These are phyloP conservation scores for Sarocladium strictum DNA, from an alignment of 2,329 filamentous ascomycete genomes.

Conservation along the genomic window DNA sequence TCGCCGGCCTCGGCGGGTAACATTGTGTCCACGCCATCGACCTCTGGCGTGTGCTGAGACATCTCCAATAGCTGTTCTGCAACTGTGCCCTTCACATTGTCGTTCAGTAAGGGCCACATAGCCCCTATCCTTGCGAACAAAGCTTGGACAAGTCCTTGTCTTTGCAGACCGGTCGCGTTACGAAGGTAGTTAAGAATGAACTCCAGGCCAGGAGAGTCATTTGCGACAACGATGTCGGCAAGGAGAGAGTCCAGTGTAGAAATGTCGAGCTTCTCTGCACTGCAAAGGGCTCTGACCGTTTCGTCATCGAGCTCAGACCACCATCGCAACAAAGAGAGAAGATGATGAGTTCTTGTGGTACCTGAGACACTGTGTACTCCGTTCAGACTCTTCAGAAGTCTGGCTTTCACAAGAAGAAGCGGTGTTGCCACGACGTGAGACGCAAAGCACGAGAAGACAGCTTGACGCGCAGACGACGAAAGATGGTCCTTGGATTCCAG, in stretches of 20 bases:
- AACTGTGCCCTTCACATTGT: constrained; percentile 51
- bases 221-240: constrained; percentile 48
- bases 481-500: constrained; percentile 49
- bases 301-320: constrained; percentile 56
- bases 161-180: constrained; percentile 30
- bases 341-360: constrained; percentile 62
- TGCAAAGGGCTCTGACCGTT: constrained; percentile 40
- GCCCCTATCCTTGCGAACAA: constrained; percentile 64
- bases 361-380: constrained; percentile 65
- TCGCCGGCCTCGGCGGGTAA: constrained; percentile 60
- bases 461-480: constrained; percentile 55
- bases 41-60: constrained; percentile 38
- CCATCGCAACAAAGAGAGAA: constrained; percentile 68
- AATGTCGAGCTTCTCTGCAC: constrained; percentile 36
- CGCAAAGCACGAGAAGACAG: constrained; percentile 65
- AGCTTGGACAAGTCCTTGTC: constrained; percentile 50
- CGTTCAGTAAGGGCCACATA: constrained; percentile 69
- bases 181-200: constrained; percentile 44
- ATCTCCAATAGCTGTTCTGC: constrained; percentile 59
- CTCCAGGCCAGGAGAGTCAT: constrained; percentile 46
- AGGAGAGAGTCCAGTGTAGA: constrained; percentile 35
- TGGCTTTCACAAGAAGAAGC: constrained; percentile 60
- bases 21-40: constrained; percentile 23
- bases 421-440: constrained; percentile 68
- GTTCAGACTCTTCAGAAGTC: constrained; percentile 66